A percentile compares a stretch with the other conserved stretches of the same genome.
Evolutionary conservation across 176 grass and related monocot species (phyloP).

Genomic region (Dactylis glomerata): DNA sequence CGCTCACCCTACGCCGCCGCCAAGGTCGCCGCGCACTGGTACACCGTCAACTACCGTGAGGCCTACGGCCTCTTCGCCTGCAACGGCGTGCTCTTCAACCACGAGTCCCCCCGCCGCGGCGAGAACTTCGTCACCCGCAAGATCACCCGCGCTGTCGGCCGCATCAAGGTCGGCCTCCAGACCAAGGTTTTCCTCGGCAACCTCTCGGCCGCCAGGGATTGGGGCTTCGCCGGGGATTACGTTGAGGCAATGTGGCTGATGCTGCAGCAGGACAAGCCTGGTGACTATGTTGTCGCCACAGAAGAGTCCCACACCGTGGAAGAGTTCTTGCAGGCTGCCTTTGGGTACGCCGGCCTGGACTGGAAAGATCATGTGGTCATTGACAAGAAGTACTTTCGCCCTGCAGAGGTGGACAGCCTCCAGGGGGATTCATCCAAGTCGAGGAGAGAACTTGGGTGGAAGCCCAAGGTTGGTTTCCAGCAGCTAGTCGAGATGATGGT

Average conservation of each 20-base stretch:
- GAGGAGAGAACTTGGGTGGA: conserved; percentile 67
- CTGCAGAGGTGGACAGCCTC: conserved; percentile 87
- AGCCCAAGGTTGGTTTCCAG: conserved; percentile 88
- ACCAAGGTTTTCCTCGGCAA: conserved; percentile 97
- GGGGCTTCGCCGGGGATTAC: conserved; percentile 96
- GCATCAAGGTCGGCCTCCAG: conserved; percentile 85
- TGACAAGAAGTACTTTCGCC: conserved; percentile 90
- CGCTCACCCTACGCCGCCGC: conserved; percentile 84
- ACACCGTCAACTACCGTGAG: conserved; percentile 99
- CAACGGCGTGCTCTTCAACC: conserved; percentile 98
- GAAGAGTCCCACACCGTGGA: conserved; percentile 81
- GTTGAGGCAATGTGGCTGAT: conserved; percentile 99
- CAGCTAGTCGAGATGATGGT: conserved; percentile 96
- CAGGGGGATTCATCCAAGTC: conserved; percentile 82
- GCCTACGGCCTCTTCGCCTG: conserved; percentile 89
- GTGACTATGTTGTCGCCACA: conserved; percentile 84
- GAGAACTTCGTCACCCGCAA: conserved; percentile 99
- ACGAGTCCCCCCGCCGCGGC: conserved; percentile 89
- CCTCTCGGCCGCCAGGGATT: conserved; percentile 85
- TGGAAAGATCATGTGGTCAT: conserved; percentile 98
- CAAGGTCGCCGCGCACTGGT: conserved; percentile 99
- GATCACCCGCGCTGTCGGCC: conserved; percentile 92
- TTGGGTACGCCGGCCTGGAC: conserved; percentile 69
- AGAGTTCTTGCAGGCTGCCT: conserved; percentile 80
- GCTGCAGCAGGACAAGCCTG: conserved; percentile 90